Conservation (phyloP, 345 rosid genomes). For the Punica granatum region DNA sequence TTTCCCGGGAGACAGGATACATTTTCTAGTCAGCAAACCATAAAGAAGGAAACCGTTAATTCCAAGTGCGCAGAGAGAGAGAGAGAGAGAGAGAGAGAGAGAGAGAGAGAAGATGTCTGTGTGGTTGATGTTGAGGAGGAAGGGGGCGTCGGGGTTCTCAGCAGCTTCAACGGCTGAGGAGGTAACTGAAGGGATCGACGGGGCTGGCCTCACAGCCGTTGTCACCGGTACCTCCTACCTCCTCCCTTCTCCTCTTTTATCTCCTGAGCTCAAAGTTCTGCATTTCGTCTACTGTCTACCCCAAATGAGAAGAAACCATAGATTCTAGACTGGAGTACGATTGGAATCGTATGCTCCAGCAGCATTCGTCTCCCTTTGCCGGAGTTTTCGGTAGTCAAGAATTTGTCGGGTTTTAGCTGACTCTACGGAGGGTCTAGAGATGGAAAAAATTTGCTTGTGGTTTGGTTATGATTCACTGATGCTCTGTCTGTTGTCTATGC, state of each 20-base stretch:
- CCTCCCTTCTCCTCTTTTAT: neutral
- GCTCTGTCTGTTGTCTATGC: neutral
- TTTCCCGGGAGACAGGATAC: too few species aligned
- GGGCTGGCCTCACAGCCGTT: conserved; percentile 65
- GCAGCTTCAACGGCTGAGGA: conserved; percentile 61
- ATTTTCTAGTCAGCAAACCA: too few species aligned
- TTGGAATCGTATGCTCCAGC: neutral
- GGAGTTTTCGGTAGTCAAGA: neutral
- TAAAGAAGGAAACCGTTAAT: neutral
- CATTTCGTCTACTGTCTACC: too few species aligned
- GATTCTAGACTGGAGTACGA: neutral
- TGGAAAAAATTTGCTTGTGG: too few species aligned
- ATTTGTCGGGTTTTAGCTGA: neutral
- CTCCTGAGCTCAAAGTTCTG: too few species aligned
- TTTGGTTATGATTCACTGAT: neutral
- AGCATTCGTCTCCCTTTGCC: too few species aligned
- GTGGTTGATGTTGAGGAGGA: conserved; percentile 35
- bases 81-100: neutral
- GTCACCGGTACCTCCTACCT: conserved; percentile 39
- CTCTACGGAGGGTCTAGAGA: neutral
- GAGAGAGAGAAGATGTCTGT: conserved; percentile 9
- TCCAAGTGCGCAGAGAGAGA: neutral
- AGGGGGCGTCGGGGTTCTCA: conserved; percentile 56
- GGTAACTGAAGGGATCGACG: conserved; percentile 60
- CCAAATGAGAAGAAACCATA: neutral